phyloP scores from a whole-genome alignment of 2,329 filamentous ascomycete genomes.

The Phyllosticta capitalensis region DNA sequence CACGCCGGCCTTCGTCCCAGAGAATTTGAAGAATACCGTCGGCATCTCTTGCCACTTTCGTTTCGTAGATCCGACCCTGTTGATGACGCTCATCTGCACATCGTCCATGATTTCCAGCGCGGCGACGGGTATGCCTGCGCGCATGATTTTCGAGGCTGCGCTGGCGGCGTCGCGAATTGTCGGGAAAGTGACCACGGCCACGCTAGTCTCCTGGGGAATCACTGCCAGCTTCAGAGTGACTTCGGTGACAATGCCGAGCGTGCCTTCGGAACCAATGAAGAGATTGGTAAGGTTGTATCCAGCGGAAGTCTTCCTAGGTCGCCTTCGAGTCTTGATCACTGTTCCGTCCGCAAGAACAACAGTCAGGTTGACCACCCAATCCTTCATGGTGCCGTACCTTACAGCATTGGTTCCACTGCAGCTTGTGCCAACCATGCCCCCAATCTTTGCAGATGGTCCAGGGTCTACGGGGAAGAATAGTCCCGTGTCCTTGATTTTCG shows the following conservation, averaged over 20 bases:
- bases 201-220: constrained; percentile 64
- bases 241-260: constrained; percentile 71
- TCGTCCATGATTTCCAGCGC: constrained; percentile 86
- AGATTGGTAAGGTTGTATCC: constrained; percentile 75
- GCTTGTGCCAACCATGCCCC: constrained; percentile 75
- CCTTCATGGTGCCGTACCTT: constrained; percentile 77
- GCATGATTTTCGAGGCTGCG: constrained; percentile 66
- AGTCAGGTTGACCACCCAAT: constrained; percentile 76
- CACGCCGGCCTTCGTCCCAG: constrained; percentile 61
- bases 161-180: constrained; percentile 66
- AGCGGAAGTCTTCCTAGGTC: constrained; percentile 69
- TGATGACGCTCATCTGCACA: constrained; percentile 76
- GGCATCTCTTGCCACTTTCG: constrained; percentile 67
- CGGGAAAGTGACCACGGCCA: constrained; percentile 72
- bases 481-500: constrained; percentile 59
- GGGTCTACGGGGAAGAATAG: constrained; percentile 91
- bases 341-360: constrained; percentile 71
- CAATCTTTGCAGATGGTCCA: constrained; percentile 64
- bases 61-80: constrained; percentile 60
- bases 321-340: constrained; percentile 65
- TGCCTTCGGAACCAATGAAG: constrained; percentile 76
- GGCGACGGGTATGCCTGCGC: constrained; percentile 61
- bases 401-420: constrained; percentile 68
- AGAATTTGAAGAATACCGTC: constrained; percentile 77
- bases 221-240: constrained; percentile 72